Base-by-base conservation (phyloP, 768 basidiomycete species). In the Leccinum disarticulatum region DNA sequence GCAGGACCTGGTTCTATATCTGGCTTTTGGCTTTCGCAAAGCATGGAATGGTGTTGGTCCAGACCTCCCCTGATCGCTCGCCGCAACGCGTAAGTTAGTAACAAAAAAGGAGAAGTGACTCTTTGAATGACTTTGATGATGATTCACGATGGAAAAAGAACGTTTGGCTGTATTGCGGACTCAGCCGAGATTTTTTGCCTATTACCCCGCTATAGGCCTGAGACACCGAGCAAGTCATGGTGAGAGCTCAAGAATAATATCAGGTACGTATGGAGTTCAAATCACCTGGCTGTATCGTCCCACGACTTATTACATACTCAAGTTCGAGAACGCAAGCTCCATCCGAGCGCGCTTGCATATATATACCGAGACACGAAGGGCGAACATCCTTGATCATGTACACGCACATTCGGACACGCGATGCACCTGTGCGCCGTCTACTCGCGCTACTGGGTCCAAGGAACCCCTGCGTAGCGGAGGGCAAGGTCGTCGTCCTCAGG, bases 401-500 rank as follows among this genome's bases (percentile, higher is more conserved):
- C 43, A 31, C 58, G 51, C 64, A 54, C 35, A 25, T 56, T 55
- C 66, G 57, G 31, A 48, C 56, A 46, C 67, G 38, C 53, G 59
- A 71, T 46, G 19, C 38, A 2, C 52, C 65, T n/a, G 4, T 65
- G 14, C 56, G 57, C 25, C 48, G 55, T 2, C 58, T 67, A 14
- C 57, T 70, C 6, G 30, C 19, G 14, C 62, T 55, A 55, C 38
- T 61, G 1, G 41, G 62, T 13, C 15, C 52, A 10, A 25, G 43
- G 41, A 55, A 25, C 17, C 15, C 41, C 7, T 8, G 57, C 15
- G 31, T 22, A 14, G 59, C 13, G 14, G 49, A 53, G 3, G 62
- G 59, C 54, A 73, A 30, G 19, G 66, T 69, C 17, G 50, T 73
- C 54, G 56, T 63, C 14, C 58, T 72, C 61, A 64, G 56, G 52